Percentiles rank a stretch among this genome's conserved stretches.
Conservation (phyloP, 169 alveolate genomes). For the Amoebophrya sp. region DNA sequence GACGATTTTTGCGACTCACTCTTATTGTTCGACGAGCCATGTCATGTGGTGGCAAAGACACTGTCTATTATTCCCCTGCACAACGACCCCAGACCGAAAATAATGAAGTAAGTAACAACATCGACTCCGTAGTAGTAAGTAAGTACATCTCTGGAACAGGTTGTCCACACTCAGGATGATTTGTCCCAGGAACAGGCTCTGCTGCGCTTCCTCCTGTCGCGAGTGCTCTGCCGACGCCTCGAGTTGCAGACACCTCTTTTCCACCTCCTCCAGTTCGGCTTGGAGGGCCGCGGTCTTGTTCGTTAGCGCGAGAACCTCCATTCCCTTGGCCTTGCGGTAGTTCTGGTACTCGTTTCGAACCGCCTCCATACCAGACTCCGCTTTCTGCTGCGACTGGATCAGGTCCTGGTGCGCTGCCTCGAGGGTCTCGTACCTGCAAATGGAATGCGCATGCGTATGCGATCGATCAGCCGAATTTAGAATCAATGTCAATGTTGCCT, state of each 20-base stretch:
- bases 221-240: background rate
- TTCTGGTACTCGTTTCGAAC: background rate
- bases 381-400: background rate
- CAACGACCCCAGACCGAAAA: background rate
- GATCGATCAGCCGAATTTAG: background rate
- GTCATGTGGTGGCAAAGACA: background rate
- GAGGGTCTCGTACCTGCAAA: background rate
- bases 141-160: background rate
- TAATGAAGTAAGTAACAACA: no score
- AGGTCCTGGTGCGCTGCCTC: background rate
- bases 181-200: background rate
- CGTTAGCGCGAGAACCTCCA: constrained; percentile 3
- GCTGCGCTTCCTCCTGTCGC: background rate
- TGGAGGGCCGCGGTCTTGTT: constrained; percentile 8
- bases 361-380: background rate
- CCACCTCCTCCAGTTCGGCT: background rate
- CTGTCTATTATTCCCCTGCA: background rate
- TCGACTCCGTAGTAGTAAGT: background rate
- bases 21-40: background rate
- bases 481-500: background rate
- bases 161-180: constrained; percentile 10
- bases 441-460: background rate
- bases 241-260: background rate
- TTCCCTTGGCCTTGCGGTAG: constrained; percentile 1
- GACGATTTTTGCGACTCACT: background rate